Base-by-base conservation (phyloP, 805 yeast species). In the Candida hungchunana region DNA sequence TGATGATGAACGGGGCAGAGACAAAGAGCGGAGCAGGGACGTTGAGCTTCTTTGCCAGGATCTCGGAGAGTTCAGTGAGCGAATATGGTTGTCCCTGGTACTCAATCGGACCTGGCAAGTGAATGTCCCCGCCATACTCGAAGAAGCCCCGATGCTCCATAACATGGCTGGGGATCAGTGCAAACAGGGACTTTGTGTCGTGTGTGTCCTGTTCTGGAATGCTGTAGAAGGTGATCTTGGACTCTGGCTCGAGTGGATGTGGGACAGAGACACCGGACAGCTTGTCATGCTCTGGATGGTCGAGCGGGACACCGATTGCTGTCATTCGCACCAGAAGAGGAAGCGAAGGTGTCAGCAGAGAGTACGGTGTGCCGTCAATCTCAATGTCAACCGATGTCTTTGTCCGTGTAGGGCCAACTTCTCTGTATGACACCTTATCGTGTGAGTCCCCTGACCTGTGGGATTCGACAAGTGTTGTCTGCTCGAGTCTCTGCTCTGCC, bases 141-240 rank as follows among this genome's bases (percentile, higher is more conserved):
- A 40, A 36, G 19, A 23, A 44, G 13, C 28, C 13, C 17, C 40
- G 36, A 25, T 53, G 56, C 15, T 36, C 34, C 5, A 38, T 23
- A 2, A 51, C 34, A 32, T 48, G 53, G 6, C 38, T 34, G 10
- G 58, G 58, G 4, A 48, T 29, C 7, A 53, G 24, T 7, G 50
- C 56, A 7, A 37, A 26, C 9, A 50, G 24, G n/a, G n/a, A n/a
- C 4, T 39, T 26, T 1, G 17, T 20, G 3, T 31, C 24, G 3
- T 31, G 31, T n/a, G 29, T 29, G 23, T 11, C 11, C 23, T 8
- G 23, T n/a, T 16, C 26, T 13, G 32, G 33, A 12, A 37, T 15
- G 5, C 41, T 14, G 10, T 24, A 27, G 31, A 51, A 34, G 14
- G 12, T 19, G 5, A 50, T 4, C 7, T 3, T 6, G 1, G 21